These are phyloP conservation scores for Cephalotrichum gorgonifer DNA, from an alignment of 2,329 filamentous ascomycete species.

Conservation along the genomic window DNA sequence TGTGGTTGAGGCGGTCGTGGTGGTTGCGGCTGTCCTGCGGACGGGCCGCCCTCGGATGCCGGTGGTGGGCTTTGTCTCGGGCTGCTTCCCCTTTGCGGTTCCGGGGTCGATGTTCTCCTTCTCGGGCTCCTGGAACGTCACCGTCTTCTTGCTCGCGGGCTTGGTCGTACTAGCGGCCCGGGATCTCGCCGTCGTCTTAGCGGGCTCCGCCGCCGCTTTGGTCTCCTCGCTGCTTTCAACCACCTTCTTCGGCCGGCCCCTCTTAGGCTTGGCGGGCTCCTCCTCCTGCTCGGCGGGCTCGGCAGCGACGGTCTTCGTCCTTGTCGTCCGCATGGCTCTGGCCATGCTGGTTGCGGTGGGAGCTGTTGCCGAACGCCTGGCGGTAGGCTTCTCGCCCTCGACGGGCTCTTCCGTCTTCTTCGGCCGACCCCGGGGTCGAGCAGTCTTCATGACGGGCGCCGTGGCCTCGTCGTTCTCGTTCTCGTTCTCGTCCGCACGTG, in stretches of 20 bases:
- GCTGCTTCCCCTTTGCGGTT: constrained; percentile 20
- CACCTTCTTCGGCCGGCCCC: constrained; percentile 1
- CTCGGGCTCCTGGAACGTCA: constrained; percentile 54
- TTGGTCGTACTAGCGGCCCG: constrained; percentile 27
- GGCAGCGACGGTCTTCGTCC: constrained; percentile 17
- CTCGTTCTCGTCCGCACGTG: constrained; percentile 42
- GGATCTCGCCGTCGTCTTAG: constrained; percentile 23
- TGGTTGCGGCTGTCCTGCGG: constrained; percentile 25
- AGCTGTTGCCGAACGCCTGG: not conserved
- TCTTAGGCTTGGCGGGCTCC: constrained; percentile 9
- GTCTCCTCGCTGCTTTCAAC: not conserved
- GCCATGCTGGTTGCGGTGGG: not conserved
- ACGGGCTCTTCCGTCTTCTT: constrained; percentile 24
- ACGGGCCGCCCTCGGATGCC: constrained; percentile 32
- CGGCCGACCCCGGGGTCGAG: constrained; percentile 31
- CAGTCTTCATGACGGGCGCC: constrained; percentile 15
- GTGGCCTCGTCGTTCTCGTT: constrained; percentile 24
- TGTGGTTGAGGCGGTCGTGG: constrained; percentile 14
- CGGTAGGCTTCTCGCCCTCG: constrained; percentile 10
- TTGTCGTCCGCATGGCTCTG: constrained; percentile 15
- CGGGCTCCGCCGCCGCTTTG: constrained; percentile 15
- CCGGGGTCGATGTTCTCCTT: constrained; percentile 50
- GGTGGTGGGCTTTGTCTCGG: constrained; percentile 14
- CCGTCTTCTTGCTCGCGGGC: constrained; percentile 45
- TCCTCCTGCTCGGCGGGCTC: constrained; percentile 16